Evolutionary conservation across 805 yeast species (phyloP), one percentile per base, ranked within the genome.

Genomic region (Suhomyces sp.): DNA sequence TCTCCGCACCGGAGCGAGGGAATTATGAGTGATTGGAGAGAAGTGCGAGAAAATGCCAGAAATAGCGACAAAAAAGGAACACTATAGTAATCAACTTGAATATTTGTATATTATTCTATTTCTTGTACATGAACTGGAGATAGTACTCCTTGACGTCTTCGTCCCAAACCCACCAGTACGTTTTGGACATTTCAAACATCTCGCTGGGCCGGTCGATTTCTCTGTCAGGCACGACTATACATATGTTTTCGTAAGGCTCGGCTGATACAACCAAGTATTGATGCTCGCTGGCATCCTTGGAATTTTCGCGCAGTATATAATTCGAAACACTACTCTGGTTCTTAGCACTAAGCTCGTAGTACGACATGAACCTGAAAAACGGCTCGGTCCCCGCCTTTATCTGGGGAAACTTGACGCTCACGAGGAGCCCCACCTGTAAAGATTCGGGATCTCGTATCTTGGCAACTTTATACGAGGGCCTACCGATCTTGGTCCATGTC

Each of bases 201-300:
- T 61, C 64, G 3, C 49, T 50, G 8, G 71, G 71, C 13, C 68
- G 73, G 19, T 72, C 75, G 19, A 73, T 67, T 54, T 79, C 83
- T 12, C 83, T 72, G 21, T 83, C 81, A 1, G 96, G 96, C 10
- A 94, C 75, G 53, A 89, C 85, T 52, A 93, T 73, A 1, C 86
- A 87, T 8, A 90, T 75, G 53, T 85, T 89, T 54, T 90, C 93
- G 66, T 89, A 94, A 1, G 97, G 97, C 64, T 90, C 97, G 2
- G 86, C 94, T n/a, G 91, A 84, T 0, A 92, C 69, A 9, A 92
- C 84, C 56, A 94, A 60, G 64, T 85, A 92, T 67, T 87, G 96
- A 67, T 64, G 83, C 8, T 74, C 71, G 39, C 72, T 68, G 47
- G 69, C 61, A 10, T 59, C 65, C 12, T 47, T 48, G 17, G 56